These are phyloP conservation scores for Talaromyces sp. DNA, from an alignment of 2,329 filamentous ascomycete genomes.

Conservation along the genomic window DNA sequence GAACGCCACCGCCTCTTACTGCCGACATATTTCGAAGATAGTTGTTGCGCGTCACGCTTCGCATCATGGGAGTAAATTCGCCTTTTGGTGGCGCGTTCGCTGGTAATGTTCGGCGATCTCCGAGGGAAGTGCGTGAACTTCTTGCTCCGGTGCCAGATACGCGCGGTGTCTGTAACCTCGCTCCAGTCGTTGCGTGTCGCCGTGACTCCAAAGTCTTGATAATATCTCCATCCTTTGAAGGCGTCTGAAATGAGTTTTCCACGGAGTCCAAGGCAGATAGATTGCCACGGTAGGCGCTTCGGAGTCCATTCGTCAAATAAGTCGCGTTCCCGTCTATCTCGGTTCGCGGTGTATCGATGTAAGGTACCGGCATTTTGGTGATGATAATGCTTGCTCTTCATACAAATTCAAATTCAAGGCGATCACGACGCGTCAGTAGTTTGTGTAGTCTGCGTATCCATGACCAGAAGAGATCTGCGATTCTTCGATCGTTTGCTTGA, in stretches of 20 bases:
- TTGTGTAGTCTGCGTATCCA: slow-evolving; percentile 23
- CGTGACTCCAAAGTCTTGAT: slow-evolving; percentile 70
- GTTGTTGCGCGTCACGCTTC: slow-evolving; percentile 69
- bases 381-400: slow-evolving; percentile 21
- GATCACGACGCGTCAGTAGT: slow-evolving; percentile 6
- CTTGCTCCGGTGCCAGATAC: slow-evolving; percentile 51
- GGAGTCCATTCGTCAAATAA: slow-evolving; percentile 65
- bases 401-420: slow-evolving; percentile 10
- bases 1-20: slow-evolving; percentile 53
- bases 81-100: slow-evolving; percentile 53
- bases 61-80: slow-evolving; percentile 93
- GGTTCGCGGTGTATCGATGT: slow-evolving; percentile 82
- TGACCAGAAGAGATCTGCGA: slow-evolving; percentile 19
- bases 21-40: slow-evolving; percentile 56
- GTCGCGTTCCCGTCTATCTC: slow-evolving; percentile 75
- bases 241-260: slow-evolving; percentile 81
- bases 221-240: slow-evolving; percentile 71
- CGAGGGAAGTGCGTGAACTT: slow-evolving; percentile 51
- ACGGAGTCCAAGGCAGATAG: slow-evolving; percentile 67
- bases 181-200: slow-evolving; percentile 48
- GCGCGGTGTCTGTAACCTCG: slow-evolving; percentile 69
- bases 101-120: slow-evolving; percentile 68
- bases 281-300: slow-evolving; percentile 46
- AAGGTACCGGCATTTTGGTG: slow-evolving; percentile 60
- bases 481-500: background rate